A percentile compares a stretch with the other conserved stretches of the same genome.
Conservation (phyloP, 306 rosid genomes). For the Alnus rubra region DNA sequence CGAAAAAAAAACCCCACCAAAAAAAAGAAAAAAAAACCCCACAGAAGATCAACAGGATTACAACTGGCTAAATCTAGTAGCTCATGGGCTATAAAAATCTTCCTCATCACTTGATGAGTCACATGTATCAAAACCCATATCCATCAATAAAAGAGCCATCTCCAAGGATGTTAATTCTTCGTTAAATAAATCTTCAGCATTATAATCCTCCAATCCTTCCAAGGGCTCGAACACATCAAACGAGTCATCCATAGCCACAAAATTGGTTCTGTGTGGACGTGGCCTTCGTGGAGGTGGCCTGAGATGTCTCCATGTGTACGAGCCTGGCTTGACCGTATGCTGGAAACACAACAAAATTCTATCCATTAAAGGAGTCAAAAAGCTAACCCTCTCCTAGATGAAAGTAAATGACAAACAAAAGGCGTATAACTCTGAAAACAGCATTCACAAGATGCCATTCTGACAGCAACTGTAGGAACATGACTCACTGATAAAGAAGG, state of each 20-base stretch:
- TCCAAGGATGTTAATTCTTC: conserved; percentile 31
- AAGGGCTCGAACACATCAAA: conserved; percentile 35
- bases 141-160: conserved; percentile 32
- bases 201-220: conserved; percentile 32
- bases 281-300: conserved; percentile 53
- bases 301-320: conserved; percentile 50
- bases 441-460: conserved; percentile 8
- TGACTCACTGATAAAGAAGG: not conserved
- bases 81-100: conserved; percentile 25
- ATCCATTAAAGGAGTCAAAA: conserved; percentile 51
- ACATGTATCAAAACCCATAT: conserved; percentile 31
- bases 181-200: conserved; percentile 34
- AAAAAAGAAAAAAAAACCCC: not conserved
- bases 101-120: conserved; percentile 48
- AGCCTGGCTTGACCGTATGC: conserved; percentile 57
- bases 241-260: conserved; percentile 31
- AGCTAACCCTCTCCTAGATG: conserved; percentile 41
- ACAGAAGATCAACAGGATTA: not conserved
- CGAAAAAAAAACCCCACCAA: not conserved
- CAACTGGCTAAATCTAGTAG: conserved; percentile 23
- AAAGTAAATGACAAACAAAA: conserved; percentile 34
- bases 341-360: conserved; percentile 63
- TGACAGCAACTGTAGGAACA: conserved; percentile 7
- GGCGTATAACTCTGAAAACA: conserved; percentile 26
- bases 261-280: conserved; percentile 36